Conservation (phyloP, 83 land plant genomes). For the Thuja plicata region DNA sequence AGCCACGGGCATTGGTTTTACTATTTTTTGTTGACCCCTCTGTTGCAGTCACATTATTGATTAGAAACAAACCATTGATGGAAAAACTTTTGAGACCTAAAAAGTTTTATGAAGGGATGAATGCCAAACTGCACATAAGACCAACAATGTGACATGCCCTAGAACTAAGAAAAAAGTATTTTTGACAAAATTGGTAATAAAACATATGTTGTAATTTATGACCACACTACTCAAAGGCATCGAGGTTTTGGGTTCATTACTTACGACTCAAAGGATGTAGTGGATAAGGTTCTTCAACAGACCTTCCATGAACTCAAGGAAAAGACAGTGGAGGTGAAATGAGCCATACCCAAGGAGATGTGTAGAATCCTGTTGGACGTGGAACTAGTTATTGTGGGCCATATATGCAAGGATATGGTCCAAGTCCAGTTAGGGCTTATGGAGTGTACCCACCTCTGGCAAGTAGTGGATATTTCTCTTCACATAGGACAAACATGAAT, state of each 20-base stretch:
- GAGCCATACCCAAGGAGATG: constrained; percentile 26
- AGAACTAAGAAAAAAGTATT: constrained; percentile 33
- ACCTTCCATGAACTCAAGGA: constrained; percentile 24
- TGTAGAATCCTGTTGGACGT: constrained; percentile 20
- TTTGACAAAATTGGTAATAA: constrained; percentile 63
- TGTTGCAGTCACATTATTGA: constrained; percentile 52
- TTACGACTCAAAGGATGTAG: constrained; percentile 56
- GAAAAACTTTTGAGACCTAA: constrained; percentile 39
- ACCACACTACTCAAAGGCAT: constrained; percentile 61
- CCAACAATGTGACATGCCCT: constrained; percentile 13
- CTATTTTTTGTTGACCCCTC: constrained; percentile 59
- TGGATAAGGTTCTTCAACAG: constrained; percentile 40
- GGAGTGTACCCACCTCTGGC: constrained; percentile 9
- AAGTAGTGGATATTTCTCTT: constrained; percentile 13
- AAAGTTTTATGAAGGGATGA: constrained; percentile 26
- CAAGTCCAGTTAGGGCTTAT: constrained; percentile 19
- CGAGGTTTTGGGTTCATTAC: constrained; percentile 68
- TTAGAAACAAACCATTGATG: constrained; percentile 58
- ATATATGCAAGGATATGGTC: constrained; percentile 20
- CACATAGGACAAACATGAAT: constrained; percentile 19
- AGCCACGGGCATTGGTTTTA: constrained; percentile 66
- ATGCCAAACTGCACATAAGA: constrained; percentile 17
- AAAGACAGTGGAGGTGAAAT: constrained; percentile 27
- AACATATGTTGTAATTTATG: constrained; percentile 66
- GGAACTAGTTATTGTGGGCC: constrained; percentile 16